Evolutionary conservation across 495 filamentous ascomycete genomes (phyloP), one percentile per base, ranked within the genome.

Genomic region (Astrocystis sublimbata): DNA sequence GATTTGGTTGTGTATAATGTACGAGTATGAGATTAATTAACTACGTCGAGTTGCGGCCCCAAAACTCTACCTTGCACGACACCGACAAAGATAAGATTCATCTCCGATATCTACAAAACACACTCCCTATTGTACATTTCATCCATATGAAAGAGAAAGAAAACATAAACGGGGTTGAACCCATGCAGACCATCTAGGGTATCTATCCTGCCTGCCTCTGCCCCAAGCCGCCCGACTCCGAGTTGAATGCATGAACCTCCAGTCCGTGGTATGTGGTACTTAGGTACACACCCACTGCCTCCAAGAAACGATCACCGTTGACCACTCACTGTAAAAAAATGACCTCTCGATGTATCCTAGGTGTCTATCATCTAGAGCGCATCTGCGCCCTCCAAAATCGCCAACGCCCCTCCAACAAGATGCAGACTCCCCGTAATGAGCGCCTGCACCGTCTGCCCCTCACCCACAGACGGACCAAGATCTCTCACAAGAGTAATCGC

Each of bases 401-500:
- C 73, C 62, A 88, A 71, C 17, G 85, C 85, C 8, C 81, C 83
- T 1, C 86, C 85, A 10, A 88, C 82, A 19, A 88, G 72, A 67
- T 87, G 81, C 24, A 88, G 73, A 64, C 86, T 88, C 7, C 86
- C 86, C 13, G 86, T 88, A 30, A 89, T 79, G 21, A 88, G 68
- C 1, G 77, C 78, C 35, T 85, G 75, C 6, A 79, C 66, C 30
- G 71, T 72, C 50, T 73, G 65, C 0, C 58, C 73, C 30, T 65
- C 68, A 26, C 64, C 46, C 13, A 68, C 17, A 1, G 51, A 53
- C 2, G 62, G 62, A 5, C 68, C 67, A 5, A 92, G 66, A 5
- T 78, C 76, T 38, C 88, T 80, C 3, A 89, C 88, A 66, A 78
- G 82, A 28, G 81, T 84, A 46, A 98, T 84, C 17, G 92, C 93